Evolutionary conservation across 2,329 filamentous ascomycete species (phyloP).

Genomic region (Penicillium nordicum): DNA sequence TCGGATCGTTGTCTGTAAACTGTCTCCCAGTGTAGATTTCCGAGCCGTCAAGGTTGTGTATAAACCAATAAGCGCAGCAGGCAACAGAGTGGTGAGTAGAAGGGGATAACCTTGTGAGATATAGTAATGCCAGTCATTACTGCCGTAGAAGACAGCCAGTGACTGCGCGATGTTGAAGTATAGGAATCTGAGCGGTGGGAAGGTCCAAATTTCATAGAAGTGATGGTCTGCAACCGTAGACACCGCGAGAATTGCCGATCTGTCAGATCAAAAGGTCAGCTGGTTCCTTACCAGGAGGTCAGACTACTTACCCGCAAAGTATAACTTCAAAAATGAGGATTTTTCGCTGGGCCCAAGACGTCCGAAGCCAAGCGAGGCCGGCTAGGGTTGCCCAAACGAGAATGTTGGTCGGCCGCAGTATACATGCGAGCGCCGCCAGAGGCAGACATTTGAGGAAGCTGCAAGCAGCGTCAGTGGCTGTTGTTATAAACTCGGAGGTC

Average conservation of each 20-base stretch:
- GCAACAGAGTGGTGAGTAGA: constrained; percentile 76
- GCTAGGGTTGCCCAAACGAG: constrained; percentile 76
- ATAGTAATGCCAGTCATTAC: constrained; percentile 90
- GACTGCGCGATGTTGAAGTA: constrained; percentile 87
- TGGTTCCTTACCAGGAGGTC: neutral
- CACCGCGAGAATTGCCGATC: constrained; percentile 57
- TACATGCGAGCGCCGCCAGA: constrained; percentile 75
- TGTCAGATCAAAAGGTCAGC: constrained; percentile 26
- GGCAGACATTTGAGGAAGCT: constrained; percentile 64
- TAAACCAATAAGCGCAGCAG: constrained; percentile 67
- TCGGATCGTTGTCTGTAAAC: constrained; percentile 40
- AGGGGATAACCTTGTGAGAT: constrained; percentile 84
- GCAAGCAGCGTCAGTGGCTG: constrained; percentile 12
- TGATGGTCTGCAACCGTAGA: constrained; percentile 68
- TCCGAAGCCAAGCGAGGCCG: constrained; percentile 50
- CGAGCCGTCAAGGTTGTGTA: constrained; percentile 48
- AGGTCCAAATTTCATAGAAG: constrained; percentile 83
- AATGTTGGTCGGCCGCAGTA: constrained; percentile 84
- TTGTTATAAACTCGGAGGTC: constrained; percentile 1
- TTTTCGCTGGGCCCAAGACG: constrained; percentile 43
- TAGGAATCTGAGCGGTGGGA: constrained; percentile 82
- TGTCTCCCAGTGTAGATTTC: constrained; percentile 31
- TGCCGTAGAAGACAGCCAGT: constrained; percentile 87
- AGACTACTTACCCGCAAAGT: constrained; percentile 52
- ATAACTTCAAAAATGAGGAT: constrained; percentile 61